Conservation (phyloP, 2,329 filamentous ascomycete species). For the Aspergillus versicolor region DNA sequence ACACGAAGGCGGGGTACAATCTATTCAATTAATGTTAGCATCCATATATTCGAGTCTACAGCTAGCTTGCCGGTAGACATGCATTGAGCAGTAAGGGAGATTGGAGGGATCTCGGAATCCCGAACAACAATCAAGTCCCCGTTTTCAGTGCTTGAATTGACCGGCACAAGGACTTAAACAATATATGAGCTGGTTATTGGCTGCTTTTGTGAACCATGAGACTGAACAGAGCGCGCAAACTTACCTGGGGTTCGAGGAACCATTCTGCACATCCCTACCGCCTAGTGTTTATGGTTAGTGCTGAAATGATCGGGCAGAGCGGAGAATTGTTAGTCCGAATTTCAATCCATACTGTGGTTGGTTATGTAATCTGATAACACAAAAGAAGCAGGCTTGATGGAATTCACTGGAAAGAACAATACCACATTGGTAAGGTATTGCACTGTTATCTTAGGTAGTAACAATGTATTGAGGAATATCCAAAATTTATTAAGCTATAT, state of each 20-base stretch:
- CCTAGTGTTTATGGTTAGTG: constrained; percentile 20
- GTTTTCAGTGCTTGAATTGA: constrained; percentile 6
- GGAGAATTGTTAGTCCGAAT: constrained; percentile 12
- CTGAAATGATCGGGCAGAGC: not conserved
- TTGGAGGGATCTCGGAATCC: constrained; percentile 12
- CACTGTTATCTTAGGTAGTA: not conserved
- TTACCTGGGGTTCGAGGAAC: constrained; percentile 19
- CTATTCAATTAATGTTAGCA: constrained; percentile 13
- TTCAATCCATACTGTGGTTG: not conserved
- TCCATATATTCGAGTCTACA: constrained; percentile 2
- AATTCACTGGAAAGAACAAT: not conserved
- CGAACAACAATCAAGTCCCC: constrained; percentile 3
- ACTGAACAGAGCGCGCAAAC: constrained; percentile 15
- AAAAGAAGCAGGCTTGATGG: too few species aligned
- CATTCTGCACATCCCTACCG: constrained; percentile 32
- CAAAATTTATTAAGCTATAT: constrained; percentile 13
- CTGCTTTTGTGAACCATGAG: constrained; percentile 2
- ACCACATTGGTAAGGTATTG: not conserved
- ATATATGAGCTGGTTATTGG: constrained; percentile 6
- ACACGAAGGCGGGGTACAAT: constrained; percentile 9
- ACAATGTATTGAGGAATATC: not conserved
- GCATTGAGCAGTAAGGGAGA: constrained; percentile 15
- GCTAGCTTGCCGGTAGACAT: constrained; percentile 5
- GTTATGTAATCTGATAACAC: constrained; percentile 2
- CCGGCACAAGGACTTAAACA: constrained; percentile 11